A percentile compares a stretch with the other conserved stretches of the same genome.
phyloP scores from a whole-genome alignment of 2,329 filamentous ascomycete species.

The Orbilia blumenaviensis region DNA sequence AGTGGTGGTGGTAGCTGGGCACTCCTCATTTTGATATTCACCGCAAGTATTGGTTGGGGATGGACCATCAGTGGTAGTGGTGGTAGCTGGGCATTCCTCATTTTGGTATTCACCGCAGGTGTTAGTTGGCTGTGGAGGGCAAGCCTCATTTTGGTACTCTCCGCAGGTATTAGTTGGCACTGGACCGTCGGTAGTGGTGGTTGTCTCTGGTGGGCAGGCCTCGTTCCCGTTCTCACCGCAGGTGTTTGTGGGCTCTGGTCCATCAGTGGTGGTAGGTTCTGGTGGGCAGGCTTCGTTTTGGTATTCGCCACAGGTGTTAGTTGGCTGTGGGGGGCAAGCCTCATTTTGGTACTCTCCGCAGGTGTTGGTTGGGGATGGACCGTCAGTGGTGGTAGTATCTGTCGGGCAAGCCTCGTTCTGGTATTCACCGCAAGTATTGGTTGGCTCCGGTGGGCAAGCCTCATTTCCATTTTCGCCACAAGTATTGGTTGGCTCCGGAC shows the following conservation, averaged over 20 bases:
- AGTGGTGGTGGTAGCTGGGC: neutral
- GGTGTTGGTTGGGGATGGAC: neutral
- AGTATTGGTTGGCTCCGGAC: neutral
- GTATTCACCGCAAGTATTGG: neutral
- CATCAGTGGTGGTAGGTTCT: neutral
- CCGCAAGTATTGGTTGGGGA: neutral
- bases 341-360: neutral
- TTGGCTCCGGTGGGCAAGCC: neutral
- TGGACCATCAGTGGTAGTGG: neutral
- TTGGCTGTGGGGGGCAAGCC: neutral
- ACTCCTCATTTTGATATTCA: neutral
- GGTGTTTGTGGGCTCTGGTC: neutral
- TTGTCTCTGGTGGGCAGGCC: neutral
- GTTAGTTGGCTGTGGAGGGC: neutral
- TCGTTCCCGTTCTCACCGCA: neutral
- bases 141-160: neutral
- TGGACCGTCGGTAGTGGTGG: neutral
- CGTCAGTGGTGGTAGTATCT: neutral
- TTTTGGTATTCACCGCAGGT: too few species aligned
- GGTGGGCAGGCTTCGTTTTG: neutral
- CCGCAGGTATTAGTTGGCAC: neutral
- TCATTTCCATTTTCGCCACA: neutral
- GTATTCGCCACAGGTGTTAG: constrained; percentile 1
- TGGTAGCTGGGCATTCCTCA: neutral
- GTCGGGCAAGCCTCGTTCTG: neutral